Evolutionary conservation across 352 stramenopile genomes (phyloP).

Genomic region (Phytopythium litorale): DNA sequence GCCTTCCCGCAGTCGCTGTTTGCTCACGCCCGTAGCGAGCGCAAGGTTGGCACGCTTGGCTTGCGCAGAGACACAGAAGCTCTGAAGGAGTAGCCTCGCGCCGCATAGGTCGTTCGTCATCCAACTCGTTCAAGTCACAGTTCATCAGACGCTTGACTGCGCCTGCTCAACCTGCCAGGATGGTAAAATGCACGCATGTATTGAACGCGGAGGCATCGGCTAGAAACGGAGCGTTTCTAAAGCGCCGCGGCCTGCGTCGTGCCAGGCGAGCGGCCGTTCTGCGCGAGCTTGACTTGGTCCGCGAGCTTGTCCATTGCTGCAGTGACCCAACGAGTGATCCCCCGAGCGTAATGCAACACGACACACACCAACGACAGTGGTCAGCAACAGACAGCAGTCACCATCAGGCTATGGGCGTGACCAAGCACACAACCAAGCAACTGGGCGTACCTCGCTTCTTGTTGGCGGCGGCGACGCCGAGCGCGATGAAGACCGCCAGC

Average conservation of each 20-base stretch:
- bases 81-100: no score
- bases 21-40: no score
- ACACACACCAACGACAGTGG: conserved; percentile 11
- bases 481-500: conserved; percentile 66
- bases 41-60: no score
- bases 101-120: no score
- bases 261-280: conserved; percentile 14
- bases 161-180: no score
- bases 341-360: not conserved
- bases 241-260: conserved; percentile 30
- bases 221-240: conserved; percentile 13
- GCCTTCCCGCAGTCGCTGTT: no score
- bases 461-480: conserved; percentile 65
- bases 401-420: no score
- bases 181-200: no score
- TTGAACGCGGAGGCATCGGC: conserved; percentile 10
- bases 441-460: conserved; percentile 58
- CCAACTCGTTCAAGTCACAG: no score
- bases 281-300: conserved; percentile 48
- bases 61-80: no score
- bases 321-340: not conserved
- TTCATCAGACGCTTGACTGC: no score
- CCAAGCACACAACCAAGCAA: conserved; percentile 2
- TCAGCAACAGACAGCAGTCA: not conserved
- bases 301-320: conserved; percentile 64